Evolutionary conservation across 768 basidiomycete species (phyloP), one percentile per base, ranked within the genome.

Genomic region (Trametes cubensis): DNA sequence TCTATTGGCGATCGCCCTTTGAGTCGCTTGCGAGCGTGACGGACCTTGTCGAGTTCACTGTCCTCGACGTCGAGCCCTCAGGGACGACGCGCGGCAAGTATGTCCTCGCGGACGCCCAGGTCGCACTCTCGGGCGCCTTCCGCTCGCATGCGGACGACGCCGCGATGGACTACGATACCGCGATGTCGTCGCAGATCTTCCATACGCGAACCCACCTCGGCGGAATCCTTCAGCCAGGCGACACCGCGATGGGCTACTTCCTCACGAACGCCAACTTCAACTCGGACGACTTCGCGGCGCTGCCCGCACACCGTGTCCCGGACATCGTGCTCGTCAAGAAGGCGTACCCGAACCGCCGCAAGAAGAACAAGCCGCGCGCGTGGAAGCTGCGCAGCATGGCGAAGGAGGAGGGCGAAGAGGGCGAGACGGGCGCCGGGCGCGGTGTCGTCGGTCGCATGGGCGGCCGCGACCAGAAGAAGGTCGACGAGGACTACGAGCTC

Each of bases 171-270:
- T 87, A 86, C 63, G 87, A 87, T 64, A 90, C 89, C 53, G 79
- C 79, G 14, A 74, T 79, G 4, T 85, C 85, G 5, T 72, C 77
- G 13, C 89, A 89, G 67, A 97, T 96, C 63, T 94, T 85, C 78
- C 95, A 98, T 76, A 97, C 96, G 15, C 90, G 96, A 39, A 98
- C 97, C 18, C 97, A 99, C 70, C 87, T 99, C 45, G 97, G 97
- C 55, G 90, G 85, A 17, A 87, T 92, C 67, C 81, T 98, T 20
- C 96, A 98, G 71, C 95, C 97, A 0, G 97, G 97, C 25, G 97
- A 98, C 73, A 87, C 94, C 1, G 95, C 84, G 30, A 77, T 98
- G 55, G 97, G 97, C 0, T 99, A 93, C 79, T 86, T 90, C 75
- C 83, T 98, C 62, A 88, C 88, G 10, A 87, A 90, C 61, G 78